phyloP scores from a whole-genome alignment of 768 basidiomycete genomes.

The Boletus coccyginus region DNA sequence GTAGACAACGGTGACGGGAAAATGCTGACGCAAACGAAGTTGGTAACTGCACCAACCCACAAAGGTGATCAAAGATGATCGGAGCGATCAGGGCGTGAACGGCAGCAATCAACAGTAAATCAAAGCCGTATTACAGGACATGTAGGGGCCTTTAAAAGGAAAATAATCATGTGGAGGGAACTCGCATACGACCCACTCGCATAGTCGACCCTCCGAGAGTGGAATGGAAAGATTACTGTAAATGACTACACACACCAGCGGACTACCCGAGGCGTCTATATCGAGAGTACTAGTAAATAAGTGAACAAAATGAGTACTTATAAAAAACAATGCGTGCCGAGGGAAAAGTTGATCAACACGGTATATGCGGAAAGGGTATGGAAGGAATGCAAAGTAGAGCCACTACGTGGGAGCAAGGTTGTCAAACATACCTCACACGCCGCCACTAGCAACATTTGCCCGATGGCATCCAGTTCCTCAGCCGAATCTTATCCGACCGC shows the following conservation, averaged over 20 bases:
- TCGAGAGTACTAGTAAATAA: slow-evolving; percentile 19
- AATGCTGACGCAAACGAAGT: background rate
- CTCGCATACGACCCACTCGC: background rate
- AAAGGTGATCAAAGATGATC: too few relatives aligned
- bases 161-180: background rate
- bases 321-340: slow-evolving; percentile 9
- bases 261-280: slow-evolving; percentile 19
- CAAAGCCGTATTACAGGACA: background rate
- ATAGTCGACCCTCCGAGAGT: background rate
- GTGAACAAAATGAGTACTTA: slow-evolving; percentile 15
- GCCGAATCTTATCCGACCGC: slow-evolving; percentile 54
- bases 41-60: background rate
- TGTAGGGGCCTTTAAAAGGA: background rate
- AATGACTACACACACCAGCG: background rate
- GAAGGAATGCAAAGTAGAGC: slow-evolving; percentile 7
- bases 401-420: slow-evolving; percentile 4
- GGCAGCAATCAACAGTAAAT: background rate
- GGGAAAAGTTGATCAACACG: slow-evolving; percentile 6
- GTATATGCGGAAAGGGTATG: slow-evolving; percentile 29
- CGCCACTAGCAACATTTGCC: slow-evolving; percentile 61
- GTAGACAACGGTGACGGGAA: background rate
- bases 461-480: slow-evolving; percentile 59
- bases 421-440: slow-evolving; percentile 17
- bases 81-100: background rate
- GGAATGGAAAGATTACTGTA: background rate